Evolutionary conservation across 1,284 basidiomycete genomes (phyloP).

Genomic region (Ganoderma multipileum): DNA sequence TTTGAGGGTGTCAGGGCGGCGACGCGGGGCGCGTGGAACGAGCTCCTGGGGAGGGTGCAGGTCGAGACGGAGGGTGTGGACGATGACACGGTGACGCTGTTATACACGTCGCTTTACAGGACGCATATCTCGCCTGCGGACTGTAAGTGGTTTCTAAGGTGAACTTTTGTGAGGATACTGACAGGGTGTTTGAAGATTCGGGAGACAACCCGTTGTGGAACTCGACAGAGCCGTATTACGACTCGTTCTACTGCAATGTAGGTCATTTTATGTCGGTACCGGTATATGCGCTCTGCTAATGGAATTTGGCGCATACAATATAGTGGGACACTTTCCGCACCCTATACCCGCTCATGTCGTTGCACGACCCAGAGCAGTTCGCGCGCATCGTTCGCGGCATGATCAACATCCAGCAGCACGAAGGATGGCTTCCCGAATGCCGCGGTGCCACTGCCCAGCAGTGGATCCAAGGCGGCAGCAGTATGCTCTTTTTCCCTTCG

Average conservation of each 20-base stretch:
- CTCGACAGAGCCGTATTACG: constrained; percentile 69
- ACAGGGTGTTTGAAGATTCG: constrained; percentile 53
- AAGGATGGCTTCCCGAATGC: constrained; percentile 74
- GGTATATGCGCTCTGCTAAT: background rate
- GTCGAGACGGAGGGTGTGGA: constrained; percentile 58
- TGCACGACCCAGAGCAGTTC: constrained; percentile 66
- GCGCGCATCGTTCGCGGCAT: constrained; percentile 64
- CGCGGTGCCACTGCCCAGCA: constrained; percentile 56
- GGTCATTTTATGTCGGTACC: background rate
- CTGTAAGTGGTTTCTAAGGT: constrained; percentile 44
- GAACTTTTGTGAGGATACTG: background rate
- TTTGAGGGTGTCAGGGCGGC: constrained; percentile 54
- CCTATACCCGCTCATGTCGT: constrained; percentile 61
- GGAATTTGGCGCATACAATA: constrained; percentile 30
- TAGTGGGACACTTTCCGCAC: constrained; percentile 74
- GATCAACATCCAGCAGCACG: constrained; percentile 71
- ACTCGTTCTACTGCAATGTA: constrained; percentile 57
- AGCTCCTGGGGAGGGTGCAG: constrained; percentile 59
- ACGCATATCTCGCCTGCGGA: constrained; percentile 74
- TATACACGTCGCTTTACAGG: constrained; percentile 71
- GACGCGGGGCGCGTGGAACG: constrained; percentile 60
- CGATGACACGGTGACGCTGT: constrained; percentile 55
- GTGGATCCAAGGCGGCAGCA: constrained; percentile 69
- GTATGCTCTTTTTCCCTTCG: constrained; percentile 45
- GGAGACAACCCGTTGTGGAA: constrained; percentile 76